Conservation (phyloP, 2,329 filamentous ascomycete species). For the Mycosphaerella sp. region DNA sequence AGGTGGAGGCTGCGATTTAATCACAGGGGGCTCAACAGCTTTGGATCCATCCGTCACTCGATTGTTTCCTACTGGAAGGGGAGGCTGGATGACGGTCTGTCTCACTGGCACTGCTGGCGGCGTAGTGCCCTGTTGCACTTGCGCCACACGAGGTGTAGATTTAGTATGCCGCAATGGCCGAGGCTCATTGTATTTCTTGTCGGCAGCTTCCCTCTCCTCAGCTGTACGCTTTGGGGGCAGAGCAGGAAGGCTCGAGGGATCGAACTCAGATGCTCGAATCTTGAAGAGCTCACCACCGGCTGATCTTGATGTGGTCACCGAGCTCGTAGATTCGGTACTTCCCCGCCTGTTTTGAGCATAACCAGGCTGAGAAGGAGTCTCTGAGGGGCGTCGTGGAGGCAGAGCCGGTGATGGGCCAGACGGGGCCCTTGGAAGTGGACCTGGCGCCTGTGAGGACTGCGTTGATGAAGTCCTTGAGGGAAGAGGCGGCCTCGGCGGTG, state of each 20-base stretch:
- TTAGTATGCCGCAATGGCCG: slow-evolving; percentile 22
- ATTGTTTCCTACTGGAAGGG: slow-evolving; percentile 3
- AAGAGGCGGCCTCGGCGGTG: slow-evolving; percentile 39
- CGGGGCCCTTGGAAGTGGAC: slow-evolving; percentile 43
- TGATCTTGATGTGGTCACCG: slow-evolving; percentile 42
- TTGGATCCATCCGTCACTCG: neutral
- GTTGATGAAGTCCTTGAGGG: slow-evolving; percentile 40
- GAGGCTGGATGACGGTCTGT: slow-evolving; percentile 13
- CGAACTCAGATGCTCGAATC: slow-evolving; percentile 48
- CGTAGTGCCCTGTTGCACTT: slow-evolving; percentile 24
- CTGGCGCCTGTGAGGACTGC: slow-evolving; percentile 33
- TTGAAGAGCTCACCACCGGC: slow-evolving; percentile 21
- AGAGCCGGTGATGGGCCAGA: slow-evolving; percentile 36
- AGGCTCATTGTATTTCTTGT: slow-evolving; percentile 20
- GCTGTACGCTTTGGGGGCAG: slow-evolving; percentile 47
- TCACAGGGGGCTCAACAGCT: neutral
- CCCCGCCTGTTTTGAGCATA: slow-evolving; percentile 32
- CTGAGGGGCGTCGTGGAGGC: slow-evolving; percentile 41
- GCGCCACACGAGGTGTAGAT: slow-evolving; percentile 20
- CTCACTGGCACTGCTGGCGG: slow-evolving; percentile 19
- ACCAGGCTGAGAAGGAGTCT: slow-evolving; percentile 27
- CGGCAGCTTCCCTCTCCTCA: slow-evolving; percentile 36
- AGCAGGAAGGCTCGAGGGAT: slow-evolving; percentile 49
- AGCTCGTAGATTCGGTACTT: slow-evolving; percentile 49
- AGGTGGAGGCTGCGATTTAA: slow-evolving; percentile 12